Evolutionary conservation across 306 rosid species (phyloP).

Genomic region (Lathyrus sativus): DNA sequence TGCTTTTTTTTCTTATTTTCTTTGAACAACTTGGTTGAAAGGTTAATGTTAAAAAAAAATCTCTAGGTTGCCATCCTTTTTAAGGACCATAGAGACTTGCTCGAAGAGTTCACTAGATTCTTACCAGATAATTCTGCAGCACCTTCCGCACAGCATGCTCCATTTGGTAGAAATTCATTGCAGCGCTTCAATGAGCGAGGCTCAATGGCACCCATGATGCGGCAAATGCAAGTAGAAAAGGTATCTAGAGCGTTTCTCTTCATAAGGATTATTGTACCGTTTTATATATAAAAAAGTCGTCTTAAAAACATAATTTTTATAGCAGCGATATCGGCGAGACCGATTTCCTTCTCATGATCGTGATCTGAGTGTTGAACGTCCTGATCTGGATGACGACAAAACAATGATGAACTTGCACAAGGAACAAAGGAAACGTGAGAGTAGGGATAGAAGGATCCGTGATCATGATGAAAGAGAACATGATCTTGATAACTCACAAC

Average conservation of each 20-base stretch:
- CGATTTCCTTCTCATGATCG: constrained; percentile 65
- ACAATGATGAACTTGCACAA: constrained; percentile 61
- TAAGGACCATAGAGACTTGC: constrained; percentile 78
- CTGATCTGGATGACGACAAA: constrained; percentile 77
- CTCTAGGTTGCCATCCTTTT: constrained; percentile 79
- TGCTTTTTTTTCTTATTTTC: constrained; percentile 2
- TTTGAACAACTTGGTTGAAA: background rate
- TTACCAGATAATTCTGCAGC: constrained; percentile 81
- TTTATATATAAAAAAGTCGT: constrained; percentile 6
- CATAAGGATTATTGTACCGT: background rate
- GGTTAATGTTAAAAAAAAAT: constrained; percentile 7
- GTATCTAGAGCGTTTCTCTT: constrained; percentile 37
- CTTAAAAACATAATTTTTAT: constrained; percentile 40
- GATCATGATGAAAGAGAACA: constrained; percentile 78
- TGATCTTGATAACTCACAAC: constrained; percentile 65
- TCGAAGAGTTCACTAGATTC: constrained; percentile 89
- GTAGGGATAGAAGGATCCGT: constrained; percentile 66
- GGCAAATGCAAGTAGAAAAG: constrained; percentile 65
- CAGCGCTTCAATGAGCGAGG: constrained; percentile 70
- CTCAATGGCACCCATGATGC: constrained; percentile 62
- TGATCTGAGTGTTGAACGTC: constrained; percentile 72
- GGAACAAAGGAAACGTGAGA: constrained; percentile 69
- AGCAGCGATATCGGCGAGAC: constrained; percentile 75
- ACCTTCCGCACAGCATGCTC: constrained; percentile 60
- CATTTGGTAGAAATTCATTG: constrained; percentile 57